Conservation (phyloP, 169 alveolate species). For the Plasmodium fragile region DNA sequence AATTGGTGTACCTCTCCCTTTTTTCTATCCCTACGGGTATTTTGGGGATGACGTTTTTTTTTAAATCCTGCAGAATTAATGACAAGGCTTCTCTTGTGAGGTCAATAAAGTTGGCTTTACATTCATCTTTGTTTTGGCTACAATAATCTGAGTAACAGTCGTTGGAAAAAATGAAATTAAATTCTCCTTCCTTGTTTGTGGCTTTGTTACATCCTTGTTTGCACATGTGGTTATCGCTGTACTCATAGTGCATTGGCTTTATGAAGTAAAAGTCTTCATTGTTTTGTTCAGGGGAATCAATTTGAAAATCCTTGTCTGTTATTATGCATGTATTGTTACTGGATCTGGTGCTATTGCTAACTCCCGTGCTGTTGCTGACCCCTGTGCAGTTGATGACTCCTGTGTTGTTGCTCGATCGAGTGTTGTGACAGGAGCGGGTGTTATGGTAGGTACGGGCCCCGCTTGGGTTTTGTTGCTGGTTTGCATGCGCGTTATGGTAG, state of each 20-base stretch:
- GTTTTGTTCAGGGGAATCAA: slow-evolving; percentile 65
- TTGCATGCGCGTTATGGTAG: neutral
- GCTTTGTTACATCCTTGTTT: neutral
- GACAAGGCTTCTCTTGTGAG: slow-evolving; percentile 66
- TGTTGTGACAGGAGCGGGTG: neutral
- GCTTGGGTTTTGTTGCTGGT: neutral
- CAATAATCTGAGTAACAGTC: slow-evolving; percentile 56
- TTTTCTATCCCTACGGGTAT: slow-evolving; percentile 69
- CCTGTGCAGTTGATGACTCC: neutral
- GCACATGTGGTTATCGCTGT: neutral
- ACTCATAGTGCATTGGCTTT: slow-evolving; percentile 20
- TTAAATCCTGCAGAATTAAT: slow-evolving; percentile 50
- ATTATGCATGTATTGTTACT: slow-evolving; percentile 23
- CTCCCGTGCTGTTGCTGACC: neutral
- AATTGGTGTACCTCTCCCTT: slow-evolving; percentile 63
- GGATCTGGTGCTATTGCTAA: neutral
- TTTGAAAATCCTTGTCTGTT: slow-evolving; percentile 61
- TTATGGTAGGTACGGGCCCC: neutral
- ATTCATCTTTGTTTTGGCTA: slow-evolving; percentile 20
- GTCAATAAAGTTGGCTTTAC: slow-evolving; percentile 59
- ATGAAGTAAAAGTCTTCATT: slow-evolving; percentile 18
- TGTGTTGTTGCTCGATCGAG: neutral
- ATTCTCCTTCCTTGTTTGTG: slow-evolving; percentile 10
- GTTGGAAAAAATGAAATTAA: slow-evolving; percentile 26
- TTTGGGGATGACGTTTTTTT: slow-evolving; percentile 67